phyloP scores from a whole-genome alignment of 2,329 filamentous ascomycete species.

The Hysterium pulicare region DNA sequence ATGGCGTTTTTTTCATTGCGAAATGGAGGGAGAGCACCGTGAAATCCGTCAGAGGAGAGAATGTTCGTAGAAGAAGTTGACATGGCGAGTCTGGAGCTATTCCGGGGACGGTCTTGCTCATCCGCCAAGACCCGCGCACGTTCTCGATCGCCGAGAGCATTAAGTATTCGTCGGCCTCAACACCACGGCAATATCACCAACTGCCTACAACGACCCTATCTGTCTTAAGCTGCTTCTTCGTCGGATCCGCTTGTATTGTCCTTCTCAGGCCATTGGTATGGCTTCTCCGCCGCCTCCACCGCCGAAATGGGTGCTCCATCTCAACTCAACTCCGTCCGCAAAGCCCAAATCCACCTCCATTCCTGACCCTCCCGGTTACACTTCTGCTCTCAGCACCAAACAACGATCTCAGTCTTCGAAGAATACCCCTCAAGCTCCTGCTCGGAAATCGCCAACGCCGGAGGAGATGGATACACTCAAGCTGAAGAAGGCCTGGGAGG shows the following conservation, averaged over 20 bases:
- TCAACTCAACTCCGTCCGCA: conserved; percentile 61
- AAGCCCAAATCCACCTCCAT: conserved; percentile 67
- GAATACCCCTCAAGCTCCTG: conserved; percentile 28
- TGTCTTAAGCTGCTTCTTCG: too few relatives aligned
- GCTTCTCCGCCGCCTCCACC: conserved; percentile 40
- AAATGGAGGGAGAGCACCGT: neutral
- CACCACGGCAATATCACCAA: conserved; percentile 10
- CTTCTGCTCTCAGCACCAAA: conserved; percentile 45
- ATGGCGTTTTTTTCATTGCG: neutral
- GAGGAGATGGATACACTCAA: conserved; percentile 94
- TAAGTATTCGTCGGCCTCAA: conserved; percentile 7
- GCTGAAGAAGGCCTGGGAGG: conserved; percentile 98
- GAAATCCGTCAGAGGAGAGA: neutral
- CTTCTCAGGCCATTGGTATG: conserved; percentile 10
- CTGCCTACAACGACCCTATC: too few relatives aligned
- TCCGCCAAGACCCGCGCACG: conserved; percentile 8
- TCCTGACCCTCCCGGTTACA: conserved; percentile 83
- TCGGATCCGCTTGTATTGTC: too few relatives aligned
- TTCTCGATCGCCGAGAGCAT: too few relatives aligned
- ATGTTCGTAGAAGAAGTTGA: neutral
- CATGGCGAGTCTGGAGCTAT: neutral
- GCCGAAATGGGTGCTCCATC: conserved; percentile 79
- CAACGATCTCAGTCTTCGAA: conserved; percentile 35
- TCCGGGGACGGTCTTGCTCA: conserved; percentile 9
- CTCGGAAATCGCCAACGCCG: conserved; percentile 66